Percentiles rank a stretch among this genome's conserved stretches.
phyloP scores from a whole-genome alignment of 805 yeast genomes.

The Cyberlindnera petersonii region DNA sequence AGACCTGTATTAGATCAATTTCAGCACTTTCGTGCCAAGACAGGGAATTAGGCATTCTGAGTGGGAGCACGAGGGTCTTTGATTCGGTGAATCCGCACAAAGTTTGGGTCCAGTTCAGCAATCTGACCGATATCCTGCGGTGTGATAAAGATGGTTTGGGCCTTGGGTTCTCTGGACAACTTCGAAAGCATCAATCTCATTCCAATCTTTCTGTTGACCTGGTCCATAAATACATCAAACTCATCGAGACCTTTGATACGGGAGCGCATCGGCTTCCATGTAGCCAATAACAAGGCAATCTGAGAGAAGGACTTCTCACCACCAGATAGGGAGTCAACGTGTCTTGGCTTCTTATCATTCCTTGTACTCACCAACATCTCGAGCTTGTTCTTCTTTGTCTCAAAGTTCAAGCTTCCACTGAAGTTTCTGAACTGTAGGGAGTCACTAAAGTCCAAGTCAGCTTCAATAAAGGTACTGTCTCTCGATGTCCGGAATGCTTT shows the following conservation, averaged over 20 bases:
- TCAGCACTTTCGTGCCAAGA: too few species aligned
- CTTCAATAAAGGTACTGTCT: constrained; percentile 41
- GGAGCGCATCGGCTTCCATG: constrained; percentile 92
- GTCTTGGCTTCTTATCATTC: constrained; percentile 53
- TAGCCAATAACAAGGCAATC: constrained; percentile 77
- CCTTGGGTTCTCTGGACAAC: constrained; percentile 55
- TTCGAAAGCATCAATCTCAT: constrained; percentile 69
- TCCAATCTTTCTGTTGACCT: constrained; percentile 78
- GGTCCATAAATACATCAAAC: constrained; percentile 97
- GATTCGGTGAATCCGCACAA: constrained; percentile 63
- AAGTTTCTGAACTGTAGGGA: constrained; percentile 67
- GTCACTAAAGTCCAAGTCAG: constrained; percentile 52
- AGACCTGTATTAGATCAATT: too few species aligned
- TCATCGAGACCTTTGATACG: constrained; percentile 90
- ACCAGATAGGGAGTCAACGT: constrained; percentile 84
- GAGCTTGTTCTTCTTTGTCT: constrained; percentile 46
- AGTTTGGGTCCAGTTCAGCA: constrained; percentile 57
- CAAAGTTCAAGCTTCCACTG: constrained; percentile 66
- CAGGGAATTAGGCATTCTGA: too few species aligned
- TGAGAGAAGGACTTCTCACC: constrained; percentile 97
- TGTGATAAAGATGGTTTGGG: constrained; percentile 89
- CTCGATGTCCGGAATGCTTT: constrained; percentile 39
- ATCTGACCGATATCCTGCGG: constrained; percentile 79
- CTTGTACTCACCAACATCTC: constrained; percentile 60
- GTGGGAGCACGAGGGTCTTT: constrained; percentile 38